Evolutionary conservation across 2,329 filamentous ascomycete species (phyloP).

Genomic region (Paecilomyces dactylethromorphus): DNA sequence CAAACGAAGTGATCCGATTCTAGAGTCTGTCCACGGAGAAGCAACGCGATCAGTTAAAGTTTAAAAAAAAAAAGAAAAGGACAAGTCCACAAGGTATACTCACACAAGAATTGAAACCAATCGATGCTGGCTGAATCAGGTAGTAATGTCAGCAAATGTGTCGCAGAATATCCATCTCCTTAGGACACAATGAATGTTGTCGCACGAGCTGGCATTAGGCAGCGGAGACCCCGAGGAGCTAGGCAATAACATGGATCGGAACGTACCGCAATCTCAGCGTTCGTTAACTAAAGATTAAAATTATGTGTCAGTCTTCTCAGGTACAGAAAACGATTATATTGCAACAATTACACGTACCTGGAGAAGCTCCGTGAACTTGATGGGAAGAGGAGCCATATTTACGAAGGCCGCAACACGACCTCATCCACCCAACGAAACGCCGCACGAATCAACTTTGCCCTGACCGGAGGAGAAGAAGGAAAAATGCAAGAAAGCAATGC

Average conservation of each 20-base stretch:
- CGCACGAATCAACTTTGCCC: constrained; percentile 21
- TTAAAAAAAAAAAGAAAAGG: constrained; percentile 2
- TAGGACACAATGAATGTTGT: background rate
- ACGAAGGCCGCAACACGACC: constrained; percentile 36
- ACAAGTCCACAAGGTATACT: constrained; percentile 28
- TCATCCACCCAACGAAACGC: constrained; percentile 36
- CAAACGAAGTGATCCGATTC: constrained; percentile 97
- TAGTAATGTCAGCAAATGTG: background rate
- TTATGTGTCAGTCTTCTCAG: constrained; percentile 27
- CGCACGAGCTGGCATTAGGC: background rate
- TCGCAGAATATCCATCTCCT: background rate
- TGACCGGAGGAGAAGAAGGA: constrained; percentile 14
- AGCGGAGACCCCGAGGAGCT: constrained; percentile 6
- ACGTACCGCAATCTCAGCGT: constrained; percentile 49
- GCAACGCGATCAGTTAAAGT: constrained; percentile 14
- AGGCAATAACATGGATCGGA: constrained; percentile 10
- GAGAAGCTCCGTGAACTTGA: constrained; percentile 88
- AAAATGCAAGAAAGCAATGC: constrained; percentile 7
- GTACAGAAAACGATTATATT: constrained; percentile 2
- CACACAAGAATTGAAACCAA: constrained; percentile 85
- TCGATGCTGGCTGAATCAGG: constrained; percentile 54
- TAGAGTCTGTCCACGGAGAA: constrained; percentile 61
- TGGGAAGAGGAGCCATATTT: constrained; percentile 64
- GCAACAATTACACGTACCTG: constrained; percentile 55
- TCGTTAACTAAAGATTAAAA: constrained; percentile 41